A percentile compares a stretch with the other conserved stretches of the same genome.
These are phyloP conservation scores for Flammula alnicola DNA, from an alignment of 1,284 basidiomycete species.

Conservation along the genomic window DNA sequence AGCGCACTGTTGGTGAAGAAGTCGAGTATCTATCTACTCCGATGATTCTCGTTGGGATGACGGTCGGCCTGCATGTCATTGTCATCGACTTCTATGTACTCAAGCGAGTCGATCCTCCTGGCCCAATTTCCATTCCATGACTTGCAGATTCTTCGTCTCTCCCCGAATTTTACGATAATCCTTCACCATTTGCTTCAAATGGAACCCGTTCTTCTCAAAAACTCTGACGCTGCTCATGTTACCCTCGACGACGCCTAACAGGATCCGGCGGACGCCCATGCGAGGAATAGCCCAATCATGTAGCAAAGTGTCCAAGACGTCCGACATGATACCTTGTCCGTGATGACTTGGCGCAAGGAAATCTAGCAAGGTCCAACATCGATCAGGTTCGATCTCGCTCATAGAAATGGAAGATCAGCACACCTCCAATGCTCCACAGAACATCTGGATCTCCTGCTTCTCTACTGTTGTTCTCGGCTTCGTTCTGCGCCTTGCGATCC, in stretches of 20 bases:
- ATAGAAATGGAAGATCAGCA: no score
- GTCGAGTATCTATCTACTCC: no score
- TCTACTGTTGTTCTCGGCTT: conserved; percentile 41
- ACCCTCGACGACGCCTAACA: conserved; percentile 48
- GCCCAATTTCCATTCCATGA: conserved; percentile 35
- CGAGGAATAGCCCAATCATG: conserved; percentile 62
- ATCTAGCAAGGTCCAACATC: no score
- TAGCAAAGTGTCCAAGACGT: conserved; percentile 55
- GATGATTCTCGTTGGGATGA: no score
- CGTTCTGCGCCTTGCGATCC: conserved; percentile 31
- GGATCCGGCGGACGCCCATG: conserved; percentile 57
- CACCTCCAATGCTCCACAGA: conserved; percentile 42
- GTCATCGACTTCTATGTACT: no score
- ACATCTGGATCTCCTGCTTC: conserved; percentile 51
- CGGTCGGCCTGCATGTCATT: no score
- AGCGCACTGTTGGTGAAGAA: no score
- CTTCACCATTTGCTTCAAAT: conserved; percentile 41
- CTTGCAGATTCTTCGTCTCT: conserved; percentile 31
- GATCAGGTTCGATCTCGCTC: no score
- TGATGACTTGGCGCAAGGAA: conserved; percentile 62
- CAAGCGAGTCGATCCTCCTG: not conserved
- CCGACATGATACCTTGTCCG: conserved; percentile 70
- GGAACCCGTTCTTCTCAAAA: conserved; percentile 70
- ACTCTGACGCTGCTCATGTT: conserved; percentile 64
- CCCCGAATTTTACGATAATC: conserved; percentile 41